Percentiles rank a stretch among this genome's conserved stretches.
phyloP scores from a whole-genome alignment of 139 green algal species.

The Chlorella ohadii region DNA sequence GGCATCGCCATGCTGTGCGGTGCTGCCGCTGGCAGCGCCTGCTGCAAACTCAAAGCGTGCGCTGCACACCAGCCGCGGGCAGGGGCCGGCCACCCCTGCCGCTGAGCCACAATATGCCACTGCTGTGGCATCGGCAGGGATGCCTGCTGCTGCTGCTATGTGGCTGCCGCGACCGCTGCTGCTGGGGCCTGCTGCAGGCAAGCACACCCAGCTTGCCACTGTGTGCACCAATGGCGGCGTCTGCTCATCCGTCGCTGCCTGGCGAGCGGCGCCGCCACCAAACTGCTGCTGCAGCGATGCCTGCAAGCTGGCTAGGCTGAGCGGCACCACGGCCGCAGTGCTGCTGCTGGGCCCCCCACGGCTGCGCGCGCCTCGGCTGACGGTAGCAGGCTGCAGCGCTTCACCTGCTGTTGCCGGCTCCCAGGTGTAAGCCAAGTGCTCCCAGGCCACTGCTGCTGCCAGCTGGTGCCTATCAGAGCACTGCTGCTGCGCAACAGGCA shows the following conservation, averaged over 20 bases:
- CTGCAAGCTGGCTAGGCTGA: not conserved
- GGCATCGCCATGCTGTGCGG: not conserved
- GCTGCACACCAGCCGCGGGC: not conserved
- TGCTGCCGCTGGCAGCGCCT: too few species aligned
- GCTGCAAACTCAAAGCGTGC: not conserved
- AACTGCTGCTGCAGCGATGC: not conserved
- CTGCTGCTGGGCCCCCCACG: too few species aligned
- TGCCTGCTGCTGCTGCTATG: not conserved
- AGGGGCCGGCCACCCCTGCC: not conserved
- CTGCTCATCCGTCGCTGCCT: not conserved
- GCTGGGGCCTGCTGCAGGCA: not conserved
- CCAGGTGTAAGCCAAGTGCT: conserved; percentile 4
- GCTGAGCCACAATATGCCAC: not conserved
- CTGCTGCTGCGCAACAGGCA: not conserved
- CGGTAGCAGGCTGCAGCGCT: not conserved
- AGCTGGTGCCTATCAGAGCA: conserved; percentile 8
- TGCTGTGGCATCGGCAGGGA: not conserved
- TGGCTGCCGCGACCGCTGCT: not conserved
- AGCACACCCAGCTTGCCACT: conserved; percentile 4
- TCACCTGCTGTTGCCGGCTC: not conserved
- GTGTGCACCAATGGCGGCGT: not conserved
- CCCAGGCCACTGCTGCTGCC: conserved; percentile 7
- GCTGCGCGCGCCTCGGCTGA: not conserved
- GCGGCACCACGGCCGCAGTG: not conserved
- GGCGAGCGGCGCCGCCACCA: not conserved